Evolutionary conservation across 371 early-diverging fungal genomes (phyloP), one percentile per base, ranked within the genome.

Genomic region (Polyrhizophydium stewartii): DNA sequence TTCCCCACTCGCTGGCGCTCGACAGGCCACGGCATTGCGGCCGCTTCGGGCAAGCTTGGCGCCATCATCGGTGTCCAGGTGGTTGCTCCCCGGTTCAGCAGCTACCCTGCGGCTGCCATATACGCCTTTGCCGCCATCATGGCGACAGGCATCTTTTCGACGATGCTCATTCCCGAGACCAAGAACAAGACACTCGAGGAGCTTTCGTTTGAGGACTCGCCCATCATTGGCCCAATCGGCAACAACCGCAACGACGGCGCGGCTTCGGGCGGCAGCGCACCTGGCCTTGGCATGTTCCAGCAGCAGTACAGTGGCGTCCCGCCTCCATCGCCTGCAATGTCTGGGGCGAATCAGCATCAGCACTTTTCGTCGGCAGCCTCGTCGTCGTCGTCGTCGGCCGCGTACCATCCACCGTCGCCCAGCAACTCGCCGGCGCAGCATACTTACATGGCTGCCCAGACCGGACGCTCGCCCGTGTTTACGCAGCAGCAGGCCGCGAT

Each of bases 1-100:
- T 93, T 88, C 82, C 92, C 94, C 19, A 93, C 94, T 32, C 87
- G 89, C 33, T 89, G 86, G 76, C 81, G 92, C 33, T 87, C 92
- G 0, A 88, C 92, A 10, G 86, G 88, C 53, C 93, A 93, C 69
- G 94, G 94, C 72, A 89, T 92, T 70, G 89, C 91, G 50, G 92
- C 93, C 27, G 93, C 91, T 30, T 73, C 82, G 56, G 93, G 93
- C 47, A 94, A 94, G 74, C 58, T 88, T 27, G 93, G 93, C 40
- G 92, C 94, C 45, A 89, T 92, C 55, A 24, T 73, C 53, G 74
- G 73, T 41, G 41, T 69, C 30, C 69, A 73, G 55, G 67, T 63
- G 28, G 69, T 73, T 31, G 67, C 68, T 22, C 69, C 69, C 16
- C 64, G 35, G 60, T 72, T 72, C 40, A 46, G 37, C 3, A 30